Conservation (phyloP, 805 yeast species). For the Wickerhamiella australiensis region DNA sequence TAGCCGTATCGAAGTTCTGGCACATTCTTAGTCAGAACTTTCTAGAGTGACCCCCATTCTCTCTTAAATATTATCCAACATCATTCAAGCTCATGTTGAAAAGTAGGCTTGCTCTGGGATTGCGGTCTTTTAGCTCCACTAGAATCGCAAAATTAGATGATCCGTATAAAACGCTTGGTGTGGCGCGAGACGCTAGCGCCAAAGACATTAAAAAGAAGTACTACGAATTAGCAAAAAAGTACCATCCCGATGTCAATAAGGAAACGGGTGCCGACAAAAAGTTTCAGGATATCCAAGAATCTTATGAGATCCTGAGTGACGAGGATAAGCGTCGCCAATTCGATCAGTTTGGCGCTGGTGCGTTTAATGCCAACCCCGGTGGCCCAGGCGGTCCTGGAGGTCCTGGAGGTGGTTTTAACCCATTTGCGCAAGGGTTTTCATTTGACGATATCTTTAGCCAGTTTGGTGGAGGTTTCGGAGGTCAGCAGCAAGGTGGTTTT, state of each 20-base stretch:
- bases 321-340: constrained; percentile 75
- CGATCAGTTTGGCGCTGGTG: constrained; percentile 84
- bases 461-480: constrained; percentile 30
- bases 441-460: constrained; percentile 58
- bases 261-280: constrained; percentile 75
- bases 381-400: constrained; percentile 35
- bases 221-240: constrained; percentile 83
- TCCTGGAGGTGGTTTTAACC: constrained; percentile 29
- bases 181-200: constrained; percentile 53
- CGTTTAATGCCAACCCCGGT: constrained; percentile 46
- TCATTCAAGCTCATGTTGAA: not conserved
- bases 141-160: constrained; percentile 33
- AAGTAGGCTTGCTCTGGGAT: not conserved
- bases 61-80: constrained; percentile 1
- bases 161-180: constrained; percentile 79
- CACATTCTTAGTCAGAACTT: constrained; percentile 7
- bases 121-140: constrained; percentile 1
- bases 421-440: constrained; percentile 33
- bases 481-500: constrained; percentile 30
- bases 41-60: not conserved
- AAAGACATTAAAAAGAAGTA: constrained; percentile 92
- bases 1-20: not conserved
- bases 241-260: constrained; percentile 93
- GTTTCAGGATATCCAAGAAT: constrained; percentile 87
- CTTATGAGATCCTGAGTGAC: constrained; percentile 83